These are phyloP conservation scores for Cystofilobasidium ferigula DNA, from an alignment of 768 basidiomycete genomes.

Conservation along the genomic window DNA sequence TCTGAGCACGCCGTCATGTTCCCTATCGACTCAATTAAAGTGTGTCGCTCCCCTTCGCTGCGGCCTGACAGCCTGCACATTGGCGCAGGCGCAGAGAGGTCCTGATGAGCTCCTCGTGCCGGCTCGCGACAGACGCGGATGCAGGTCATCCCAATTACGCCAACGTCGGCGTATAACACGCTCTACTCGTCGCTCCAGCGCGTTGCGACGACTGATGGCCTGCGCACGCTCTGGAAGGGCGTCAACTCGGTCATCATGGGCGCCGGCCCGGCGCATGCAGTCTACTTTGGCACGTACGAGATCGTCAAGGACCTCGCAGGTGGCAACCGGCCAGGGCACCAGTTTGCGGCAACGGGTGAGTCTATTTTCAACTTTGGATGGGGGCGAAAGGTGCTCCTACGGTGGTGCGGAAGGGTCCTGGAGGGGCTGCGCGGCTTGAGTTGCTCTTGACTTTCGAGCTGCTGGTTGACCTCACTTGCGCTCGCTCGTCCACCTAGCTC, in stretches of 20 bases:
- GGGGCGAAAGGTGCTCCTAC: too few relatives aligned
- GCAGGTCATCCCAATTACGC: conserved; percentile 79
- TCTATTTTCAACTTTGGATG: conserved; percentile 24
- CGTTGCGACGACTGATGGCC: conserved; percentile 88
- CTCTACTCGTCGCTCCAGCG: conserved; percentile 17
- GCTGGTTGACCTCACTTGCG: neutral
- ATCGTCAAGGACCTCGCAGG: conserved; percentile 85
- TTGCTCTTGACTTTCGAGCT: neutral
- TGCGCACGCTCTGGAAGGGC: conserved; percentile 84
- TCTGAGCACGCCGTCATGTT: conserved; percentile 99
- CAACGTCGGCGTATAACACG: conserved; percentile 20
- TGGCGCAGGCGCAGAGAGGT: neutral
- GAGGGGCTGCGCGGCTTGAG: neutral
- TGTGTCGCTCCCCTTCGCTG: conserved; percentile 41
- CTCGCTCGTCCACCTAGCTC: conserved; percentile 44
- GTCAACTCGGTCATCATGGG: conserved; percentile 91
- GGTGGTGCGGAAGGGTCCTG: too few relatives aligned
- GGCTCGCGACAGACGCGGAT: conserved; percentile 68
- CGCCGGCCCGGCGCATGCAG: conserved; percentile 94
- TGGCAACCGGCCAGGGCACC: conserved; percentile 59
- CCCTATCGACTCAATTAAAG: conserved; percentile 97
- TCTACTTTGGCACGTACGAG: conserved; percentile 94
- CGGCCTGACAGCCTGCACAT: neutral
- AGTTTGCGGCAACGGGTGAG: conserved; percentile 81
- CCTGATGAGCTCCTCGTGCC: neutral